phyloP scores from a whole-genome alignment of 2,329 filamentous ascomycete species.

The Anthostomella pinea region DNA sequence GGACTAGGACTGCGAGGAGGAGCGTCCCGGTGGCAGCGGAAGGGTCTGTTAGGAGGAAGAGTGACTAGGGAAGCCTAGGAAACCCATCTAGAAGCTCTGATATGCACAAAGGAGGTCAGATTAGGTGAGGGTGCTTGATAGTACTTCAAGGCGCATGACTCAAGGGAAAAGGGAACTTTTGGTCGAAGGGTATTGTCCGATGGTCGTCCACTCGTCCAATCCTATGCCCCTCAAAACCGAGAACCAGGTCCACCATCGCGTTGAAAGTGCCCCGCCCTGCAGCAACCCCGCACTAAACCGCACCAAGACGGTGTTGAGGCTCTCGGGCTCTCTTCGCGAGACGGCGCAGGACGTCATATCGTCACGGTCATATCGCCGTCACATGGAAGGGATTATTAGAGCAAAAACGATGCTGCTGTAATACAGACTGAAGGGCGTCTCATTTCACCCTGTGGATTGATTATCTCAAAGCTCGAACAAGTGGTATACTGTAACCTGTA shows the following conservation, averaged over 20 bases:
- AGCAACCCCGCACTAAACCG: conserved; percentile 16
- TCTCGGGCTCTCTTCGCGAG: conserved; percentile 1
- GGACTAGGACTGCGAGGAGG: neutral
- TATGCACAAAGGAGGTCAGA: neutral
- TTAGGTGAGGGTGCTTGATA: neutral
- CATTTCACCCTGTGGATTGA: too few species aligned
- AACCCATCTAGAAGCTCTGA: too few species aligned
- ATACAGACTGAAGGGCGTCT: too few species aligned
- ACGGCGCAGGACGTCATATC: neutral
- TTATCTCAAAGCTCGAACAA: too few species aligned
- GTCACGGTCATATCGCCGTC: neutral
- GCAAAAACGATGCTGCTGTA: too few species aligned
- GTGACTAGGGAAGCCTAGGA: too few species aligned
- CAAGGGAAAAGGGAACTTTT: too few species aligned
- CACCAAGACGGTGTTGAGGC: too few species aligned
- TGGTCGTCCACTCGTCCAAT: conserved; percentile 3
- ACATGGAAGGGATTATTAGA: too few species aligned
- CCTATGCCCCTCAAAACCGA: too few species aligned
- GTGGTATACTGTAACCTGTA: conserved; percentile 5
- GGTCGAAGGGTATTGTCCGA: too few species aligned
- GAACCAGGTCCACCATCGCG: too few species aligned
- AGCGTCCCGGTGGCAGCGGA: neutral
- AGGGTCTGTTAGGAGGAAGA: conserved; percentile 2
- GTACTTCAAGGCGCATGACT: neutral
- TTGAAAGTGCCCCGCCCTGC: conserved; percentile 16